Base-by-base conservation (phyloP, 495 filamentous ascomycete genomes). In the Gamarada debralockiae region DNA sequence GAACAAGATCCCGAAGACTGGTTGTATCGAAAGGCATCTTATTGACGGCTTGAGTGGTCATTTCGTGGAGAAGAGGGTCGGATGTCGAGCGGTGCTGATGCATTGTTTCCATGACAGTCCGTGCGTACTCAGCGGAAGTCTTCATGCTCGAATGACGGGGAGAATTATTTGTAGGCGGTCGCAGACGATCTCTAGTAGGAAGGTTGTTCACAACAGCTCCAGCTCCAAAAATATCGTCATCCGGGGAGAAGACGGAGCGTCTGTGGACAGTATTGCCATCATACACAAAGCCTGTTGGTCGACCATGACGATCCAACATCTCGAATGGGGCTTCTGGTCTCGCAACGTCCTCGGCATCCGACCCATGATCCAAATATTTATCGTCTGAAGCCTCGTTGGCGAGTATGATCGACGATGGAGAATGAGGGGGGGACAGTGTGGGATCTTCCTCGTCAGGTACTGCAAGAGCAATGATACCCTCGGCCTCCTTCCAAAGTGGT, bases 11-110 rank as follows among this genome's bases (percentile, higher is more conserved):
- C 53, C 85, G 83, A 18, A 97, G 80, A 52, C 89, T 95, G 27
- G 86, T 89, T 9, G 90, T 96, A 63, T 96, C 91, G 58, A 97
- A 97, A 13, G 89, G 88, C 27, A 96, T 82, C 66, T 95, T 95
- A 55, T 86, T 85, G 38, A 81, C 69, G 10, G 81, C 67, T 15
- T 76, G 66, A 40, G 71, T 67, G 8, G 72, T 60, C 17, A 72
- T 58, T 15, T 74, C 64, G 27, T 66, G 46, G 34, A 75, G 53
- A 39, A 69, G 66, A 12, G 77, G 74, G 59, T 79, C 73, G 8
- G 77, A 69, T 2, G 73, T 66, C 15, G 71, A 73, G 27, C 76
- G 79, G 59, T 83, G 79, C 55, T 87, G 79, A 66, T 91, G 84
- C 67, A 97, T 85, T 24, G 84, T 82, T 67, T 93, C 87, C 60